Percentiles rank a stretch among this genome's conserved stretches.
Evolutionary conservation across 352 stramenopile genomes (phyloP).

Genomic region (Globisporangium acanthophoron): DNA sequence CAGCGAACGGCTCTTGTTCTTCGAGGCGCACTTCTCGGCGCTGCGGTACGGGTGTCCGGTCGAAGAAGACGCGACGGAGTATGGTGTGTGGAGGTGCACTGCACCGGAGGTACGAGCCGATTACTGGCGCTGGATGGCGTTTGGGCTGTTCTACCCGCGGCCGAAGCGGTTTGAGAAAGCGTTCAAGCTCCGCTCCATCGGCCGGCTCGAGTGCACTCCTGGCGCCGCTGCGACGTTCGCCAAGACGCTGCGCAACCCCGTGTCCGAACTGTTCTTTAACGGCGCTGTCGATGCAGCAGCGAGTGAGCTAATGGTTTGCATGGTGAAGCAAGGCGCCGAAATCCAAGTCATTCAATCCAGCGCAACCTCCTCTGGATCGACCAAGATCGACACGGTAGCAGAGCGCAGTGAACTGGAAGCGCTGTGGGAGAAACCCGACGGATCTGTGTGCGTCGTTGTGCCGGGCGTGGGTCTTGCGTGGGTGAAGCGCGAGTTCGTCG

Average conservation of each 20-base stretch:
- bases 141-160: constrained; percentile 16
- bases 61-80: not conserved
- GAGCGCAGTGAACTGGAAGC: no score
- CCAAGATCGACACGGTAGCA: no score
- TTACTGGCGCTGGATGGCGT: constrained; percentile 15
- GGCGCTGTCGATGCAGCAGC: no score
- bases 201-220: not conserved
- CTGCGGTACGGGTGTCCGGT: not conserved
- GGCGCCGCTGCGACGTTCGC: not conserved
- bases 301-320: no score
- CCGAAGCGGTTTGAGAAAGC: constrained; percentile 4
- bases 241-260: not conserved
- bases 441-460: no score
- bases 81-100: not conserved
- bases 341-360: no score
- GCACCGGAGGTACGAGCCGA: not conserved
- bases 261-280: not conserved
- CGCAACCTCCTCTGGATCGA: no score
- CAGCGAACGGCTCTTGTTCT: not conserved
- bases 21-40: not conserved
- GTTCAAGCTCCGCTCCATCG: constrained; percentile 5
- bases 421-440: no score
- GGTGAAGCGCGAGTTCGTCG: no score
- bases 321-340: no score
- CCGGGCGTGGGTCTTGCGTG: no score